These are phyloP conservation scores for Jaltomata sinuosa DNA, from an alignment of 257 asterid species.

Conservation along the genomic window DNA sequence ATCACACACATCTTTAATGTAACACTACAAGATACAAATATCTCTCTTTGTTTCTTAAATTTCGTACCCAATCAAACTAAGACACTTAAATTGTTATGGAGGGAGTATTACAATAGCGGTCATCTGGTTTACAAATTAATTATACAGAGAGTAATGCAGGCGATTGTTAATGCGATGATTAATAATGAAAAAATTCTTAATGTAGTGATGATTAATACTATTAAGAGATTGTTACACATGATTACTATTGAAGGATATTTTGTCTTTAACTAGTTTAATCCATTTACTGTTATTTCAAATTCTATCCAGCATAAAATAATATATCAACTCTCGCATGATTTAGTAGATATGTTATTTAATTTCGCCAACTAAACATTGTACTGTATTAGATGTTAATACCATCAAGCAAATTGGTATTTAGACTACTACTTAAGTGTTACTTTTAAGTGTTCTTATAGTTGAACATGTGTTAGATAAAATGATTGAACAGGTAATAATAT, in stretches of 20 bases:
- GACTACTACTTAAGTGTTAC: not conserved
- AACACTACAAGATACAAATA: not conserved
- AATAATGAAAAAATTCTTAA: not conserved
- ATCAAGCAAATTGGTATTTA: not conserved
- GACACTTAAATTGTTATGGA: not conserved
- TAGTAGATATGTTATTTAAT: not conserved
- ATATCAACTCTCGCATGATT: not conserved
- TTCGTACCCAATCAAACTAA: not conserved
- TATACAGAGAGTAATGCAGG: not conserved
- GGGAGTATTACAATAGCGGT: not conserved
- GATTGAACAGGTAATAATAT: not conserved
- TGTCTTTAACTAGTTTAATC: not conserved
- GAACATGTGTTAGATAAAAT: not conserved
- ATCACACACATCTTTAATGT: not conserved
- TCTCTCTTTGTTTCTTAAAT: not conserved
- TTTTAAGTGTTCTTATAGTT: too few species aligned
- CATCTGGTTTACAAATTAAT: not conserved
- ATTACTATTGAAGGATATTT: not conserved
- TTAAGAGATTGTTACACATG: not conserved
- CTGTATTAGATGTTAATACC: too few species aligned
- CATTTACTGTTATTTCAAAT: not conserved
- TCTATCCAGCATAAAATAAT: not conserved
- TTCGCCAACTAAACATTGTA: not conserved
- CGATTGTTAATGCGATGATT: not conserved
- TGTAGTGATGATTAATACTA: not conserved